Evolutionary conservation across 1,139 yeast species (phyloP).

Genomic region (Nadsonia commutata): DNA sequence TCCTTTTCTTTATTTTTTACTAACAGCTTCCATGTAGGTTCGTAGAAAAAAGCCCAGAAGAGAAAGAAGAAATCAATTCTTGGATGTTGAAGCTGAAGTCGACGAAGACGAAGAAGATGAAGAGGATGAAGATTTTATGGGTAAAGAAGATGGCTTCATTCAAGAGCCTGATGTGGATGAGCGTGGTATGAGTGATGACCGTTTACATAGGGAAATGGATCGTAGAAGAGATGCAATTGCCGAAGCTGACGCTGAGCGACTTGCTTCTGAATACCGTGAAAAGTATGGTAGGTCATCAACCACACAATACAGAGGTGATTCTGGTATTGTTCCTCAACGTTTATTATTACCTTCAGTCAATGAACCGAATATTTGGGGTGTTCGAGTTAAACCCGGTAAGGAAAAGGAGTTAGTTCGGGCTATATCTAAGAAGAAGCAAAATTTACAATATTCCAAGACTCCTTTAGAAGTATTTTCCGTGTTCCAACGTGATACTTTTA

Average conservation of each 20-base stretch:
- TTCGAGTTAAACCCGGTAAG: constrained; percentile 83
- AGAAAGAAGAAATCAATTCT: constrained; percentile 72
- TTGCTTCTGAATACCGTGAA: constrained; percentile 86
- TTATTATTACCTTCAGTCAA: constrained; percentile 87
- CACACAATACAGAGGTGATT: constrained; percentile 76
- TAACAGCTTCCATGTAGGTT: constrained; percentile 41
- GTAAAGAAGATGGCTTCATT: constrained; percentile 51
- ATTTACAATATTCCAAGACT: constrained; percentile 44
- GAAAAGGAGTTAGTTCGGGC: constrained; percentile 85
- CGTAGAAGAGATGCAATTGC: constrained; percentile 78
- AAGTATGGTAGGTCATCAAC: constrained; percentile 80
- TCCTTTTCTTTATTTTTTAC: constrained; percentile 16
- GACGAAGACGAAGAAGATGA: constrained; percentile 97
- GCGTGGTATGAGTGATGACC: constrained; percentile 43
- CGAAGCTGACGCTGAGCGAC: constrained; percentile 87
- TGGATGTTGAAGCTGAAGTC: constrained; percentile 98
- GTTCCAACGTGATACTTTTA: constrained; percentile 85
- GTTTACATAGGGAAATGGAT: constrained; percentile 84
- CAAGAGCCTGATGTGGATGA: constrained; percentile 45
- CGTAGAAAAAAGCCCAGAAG: constrained; percentile 51
- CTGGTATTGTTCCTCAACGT: constrained; percentile 83
- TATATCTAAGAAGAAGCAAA: constrained; percentile 61
- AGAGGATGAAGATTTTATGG: constrained; percentile 77
- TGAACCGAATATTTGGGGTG: constrained; percentile 94
- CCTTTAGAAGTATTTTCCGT: constrained; percentile 75